A percentile compares a stretch with the other conserved stretches of the same genome.
These are phyloP conservation scores for Fusarium pseudoanthophilum DNA, from an alignment of 2,329 filamentous ascomycete genomes.

Conservation along the genomic window DNA sequence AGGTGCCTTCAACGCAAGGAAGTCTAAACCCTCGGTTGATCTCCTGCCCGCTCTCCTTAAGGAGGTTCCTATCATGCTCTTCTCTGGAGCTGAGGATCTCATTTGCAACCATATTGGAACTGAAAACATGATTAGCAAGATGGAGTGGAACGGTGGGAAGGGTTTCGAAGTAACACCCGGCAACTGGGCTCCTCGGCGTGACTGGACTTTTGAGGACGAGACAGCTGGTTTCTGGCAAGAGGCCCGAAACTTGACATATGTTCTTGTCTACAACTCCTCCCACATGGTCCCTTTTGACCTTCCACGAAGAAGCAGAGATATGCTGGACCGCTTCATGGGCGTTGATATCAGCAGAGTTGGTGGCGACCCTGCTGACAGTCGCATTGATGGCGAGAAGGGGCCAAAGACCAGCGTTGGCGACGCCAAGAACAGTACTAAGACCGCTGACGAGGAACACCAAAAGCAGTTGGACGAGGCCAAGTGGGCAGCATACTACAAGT, in stretches of 20 bases:
- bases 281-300: slow-evolving; percentile 99
- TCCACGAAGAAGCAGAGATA: slow-evolving; percentile 86
- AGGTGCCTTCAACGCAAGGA: slow-evolving; percentile 72
- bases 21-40: slow-evolving; percentile 77
- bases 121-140: slow-evolving; percentile 87
- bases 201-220: slow-evolving; percentile 94
- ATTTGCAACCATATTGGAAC: slow-evolving; percentile 98
- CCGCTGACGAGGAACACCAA: slow-evolving; percentile 65
- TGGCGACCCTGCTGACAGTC: slow-evolving; percentile 79
- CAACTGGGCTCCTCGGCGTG: slow-evolving; percentile 88
- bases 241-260: slow-evolving; percentile 93
- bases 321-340: slow-evolving; percentile 96
- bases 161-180: slow-evolving; percentile 91
- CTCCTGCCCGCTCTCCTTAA: slow-evolving; percentile 82
- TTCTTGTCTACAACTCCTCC: slow-evolving; percentile 93
- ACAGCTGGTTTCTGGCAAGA: slow-evolving; percentile 92
- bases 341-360: slow-evolving; percentile 93
- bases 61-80: slow-evolving; percentile 83
- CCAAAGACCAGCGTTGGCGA: slow-evolving; percentile 81
- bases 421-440: slow-evolving; percentile 67
- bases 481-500: slow-evolving; percentile 89
- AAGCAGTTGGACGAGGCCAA: slow-evolving; percentile 83
- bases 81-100: slow-evolving; percentile 92
- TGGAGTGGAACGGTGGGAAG: slow-evolving; percentile 91
- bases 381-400: slow-evolving; percentile 86